Base-by-base conservation (phyloP, 2,329 filamentous ascomycete species). In the Ceratocystiopsis brevicomis region DNA sequence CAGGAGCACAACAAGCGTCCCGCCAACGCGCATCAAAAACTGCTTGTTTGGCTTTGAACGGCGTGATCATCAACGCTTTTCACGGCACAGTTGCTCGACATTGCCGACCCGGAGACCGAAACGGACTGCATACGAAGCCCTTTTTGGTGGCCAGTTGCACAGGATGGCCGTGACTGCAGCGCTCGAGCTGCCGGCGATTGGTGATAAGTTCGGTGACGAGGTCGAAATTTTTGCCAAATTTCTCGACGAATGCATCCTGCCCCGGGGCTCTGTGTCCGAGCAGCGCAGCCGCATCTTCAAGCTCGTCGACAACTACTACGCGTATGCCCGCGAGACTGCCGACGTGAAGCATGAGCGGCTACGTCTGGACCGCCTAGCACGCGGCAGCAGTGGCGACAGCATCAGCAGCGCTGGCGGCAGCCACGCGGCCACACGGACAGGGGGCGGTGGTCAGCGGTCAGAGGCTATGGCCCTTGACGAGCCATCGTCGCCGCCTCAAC, bases 221-320 rank as follows among this genome's bases (percentile, higher is more conserved):
- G 83, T 93, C 46, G 85, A 94, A 61, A 71, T 76, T 38, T 95
- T 95, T 56, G 86, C 87, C 35, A 79, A 81, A 55, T 73, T 75
- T 42, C 69, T 95, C 18, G 87, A 95, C 61, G 71, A 76, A 44
- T 88, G 86, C 51, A 61, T 77, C 53, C 52, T 68, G 58, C 52
- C 65, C 53, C 53, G 64, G 51, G 60, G 67, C 50, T 55, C 64
- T 47, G 49, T 61, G 49, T 57, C 67, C 30, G 73, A 80, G 46
- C 68, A 71, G 55, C 73, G 74, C 54, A 69, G 72, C 39, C 71
- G 77, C 47, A 71, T 83, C n/a, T 69, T 83, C 52, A 69, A 75
- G 41, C 67, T 92, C 4, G 68, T 80, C 45, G 68, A 75, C 46
- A 66, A 65, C 51, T 88, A 84, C 59, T 66, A 76, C 56, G 63